phyloP scores from a whole-genome alignment of 1,139 yeast genomes.

The Geotrichum candidum region DNA sequence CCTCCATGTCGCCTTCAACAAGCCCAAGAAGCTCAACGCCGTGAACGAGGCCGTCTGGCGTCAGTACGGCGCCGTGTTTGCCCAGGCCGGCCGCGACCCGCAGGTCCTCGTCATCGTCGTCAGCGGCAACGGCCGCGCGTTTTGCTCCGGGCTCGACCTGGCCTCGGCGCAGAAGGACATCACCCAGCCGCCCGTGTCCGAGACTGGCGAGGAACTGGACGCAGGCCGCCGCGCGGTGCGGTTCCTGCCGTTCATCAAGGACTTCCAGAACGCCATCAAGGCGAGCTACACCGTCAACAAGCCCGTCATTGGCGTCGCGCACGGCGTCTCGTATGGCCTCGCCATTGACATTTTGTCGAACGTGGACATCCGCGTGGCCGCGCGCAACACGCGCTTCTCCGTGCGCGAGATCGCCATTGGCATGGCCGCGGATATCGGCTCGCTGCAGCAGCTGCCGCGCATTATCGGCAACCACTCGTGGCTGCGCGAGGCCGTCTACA shows the following conservation, averaged over 20 bases:
- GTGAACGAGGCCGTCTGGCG: slow-evolving; percentile 39
- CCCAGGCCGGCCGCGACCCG: slow-evolving; percentile 41
- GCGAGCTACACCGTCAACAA: slow-evolving; percentile 30
- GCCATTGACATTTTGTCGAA: slow-evolving; percentile 64
- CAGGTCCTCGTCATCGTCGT: slow-evolving; percentile 42
- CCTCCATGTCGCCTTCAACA: slow-evolving; percentile 56
- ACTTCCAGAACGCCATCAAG: slow-evolving; percentile 53
- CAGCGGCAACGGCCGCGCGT: slow-evolving; percentile 52
- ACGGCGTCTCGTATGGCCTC: slow-evolving; percentile 51
- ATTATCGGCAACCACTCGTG: slow-evolving; percentile 53
- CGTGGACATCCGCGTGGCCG: slow-evolving; percentile 52
- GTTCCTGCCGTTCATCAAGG: slow-evolving; percentile 35
- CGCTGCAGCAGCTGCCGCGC: slow-evolving; percentile 61
- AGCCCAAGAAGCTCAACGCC: slow-evolving; percentile 59
- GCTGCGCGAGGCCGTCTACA: slow-evolving; percentile 56
- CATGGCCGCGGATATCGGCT: slow-evolving; percentile 74
- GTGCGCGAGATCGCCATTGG: slow-evolving; percentile 71
- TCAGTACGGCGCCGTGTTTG: slow-evolving; percentile 49
- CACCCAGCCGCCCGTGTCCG: neutral
- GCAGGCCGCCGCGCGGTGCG: slow-evolving; percentile 35
- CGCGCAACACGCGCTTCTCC: slow-evolving; percentile 50
- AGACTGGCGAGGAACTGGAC: slow-evolving; percentile 8
- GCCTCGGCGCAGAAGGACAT: neutral
- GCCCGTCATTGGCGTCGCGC: slow-evolving; percentile 44
- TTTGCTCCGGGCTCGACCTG: slow-evolving; percentile 65